These are phyloP conservation scores for Wickerhamiella infanticola DNA, from an alignment of 1,139 yeast genomes.

Conservation along the genomic window DNA sequence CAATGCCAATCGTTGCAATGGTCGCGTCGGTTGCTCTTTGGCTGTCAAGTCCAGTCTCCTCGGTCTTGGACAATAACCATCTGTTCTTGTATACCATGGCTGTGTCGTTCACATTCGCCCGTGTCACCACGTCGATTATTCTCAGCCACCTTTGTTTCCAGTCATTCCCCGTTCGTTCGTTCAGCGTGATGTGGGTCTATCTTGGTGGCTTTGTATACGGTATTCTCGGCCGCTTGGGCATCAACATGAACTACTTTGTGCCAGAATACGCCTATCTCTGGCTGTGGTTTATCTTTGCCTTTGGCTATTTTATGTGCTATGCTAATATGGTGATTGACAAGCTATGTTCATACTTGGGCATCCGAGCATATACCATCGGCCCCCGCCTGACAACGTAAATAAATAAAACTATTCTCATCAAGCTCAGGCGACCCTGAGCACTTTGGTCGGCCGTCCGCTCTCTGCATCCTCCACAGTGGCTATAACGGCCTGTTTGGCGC, in stretches of 20 bases:
- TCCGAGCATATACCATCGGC: constrained; percentile 25
- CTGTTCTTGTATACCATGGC: constrained; percentile 43
- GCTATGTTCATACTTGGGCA: constrained; percentile 25
- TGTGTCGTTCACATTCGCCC: constrained; percentile 55
- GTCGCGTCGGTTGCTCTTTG: constrained; percentile 21
- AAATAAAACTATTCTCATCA: neutral
- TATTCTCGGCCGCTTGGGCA: constrained; percentile 18
- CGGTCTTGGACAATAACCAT: constrained; percentile 28
- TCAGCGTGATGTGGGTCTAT: constrained; percentile 24
- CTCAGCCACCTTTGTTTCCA: constrained; percentile 59
- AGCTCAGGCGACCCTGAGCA: neutral
- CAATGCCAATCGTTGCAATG: constrained; percentile 22
- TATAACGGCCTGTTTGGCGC: constrained; percentile 14
- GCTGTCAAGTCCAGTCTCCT: constrained; percentile 25
- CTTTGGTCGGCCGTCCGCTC: neutral
- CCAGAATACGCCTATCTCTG: constrained; percentile 24
- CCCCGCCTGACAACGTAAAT: neutral
- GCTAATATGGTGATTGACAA: constrained; percentile 24
- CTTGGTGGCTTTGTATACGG: constrained; percentile 26
- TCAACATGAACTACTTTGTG: constrained; percentile 12
- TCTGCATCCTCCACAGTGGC: neutral
- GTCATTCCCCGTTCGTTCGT: constrained; percentile 38
- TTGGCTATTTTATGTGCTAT: constrained; percentile 23
- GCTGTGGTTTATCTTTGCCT: constrained; percentile 19
- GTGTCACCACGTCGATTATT: constrained; percentile 40